These are phyloP conservation scores for Calamus simplicifolius DNA, from an alignment of 176 grass and related monocot genomes.

Conservation along the genomic window DNA sequence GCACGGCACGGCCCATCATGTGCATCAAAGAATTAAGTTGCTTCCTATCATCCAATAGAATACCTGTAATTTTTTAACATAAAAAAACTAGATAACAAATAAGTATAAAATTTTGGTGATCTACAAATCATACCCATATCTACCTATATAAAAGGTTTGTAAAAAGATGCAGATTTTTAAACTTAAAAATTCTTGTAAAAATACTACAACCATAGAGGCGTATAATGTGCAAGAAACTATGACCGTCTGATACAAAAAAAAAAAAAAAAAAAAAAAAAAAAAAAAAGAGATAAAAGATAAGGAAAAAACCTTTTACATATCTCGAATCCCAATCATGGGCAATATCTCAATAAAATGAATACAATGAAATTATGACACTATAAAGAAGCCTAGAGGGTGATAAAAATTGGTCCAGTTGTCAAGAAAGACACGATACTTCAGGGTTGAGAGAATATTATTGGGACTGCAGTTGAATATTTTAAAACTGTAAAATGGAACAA, in stretches of 20 bases:
- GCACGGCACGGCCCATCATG: too few relatives aligned
- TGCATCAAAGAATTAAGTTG: constrained; percentile 89
- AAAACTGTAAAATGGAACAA: constrained; percentile 41
- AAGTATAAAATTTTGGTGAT: neutral
- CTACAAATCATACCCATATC: constrained; percentile 49
- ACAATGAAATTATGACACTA: constrained; percentile 75
- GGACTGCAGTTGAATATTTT: constrained; percentile 87
- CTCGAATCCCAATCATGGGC: constrained; percentile 96
- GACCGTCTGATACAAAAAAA: neutral
- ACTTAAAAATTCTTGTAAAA: constrained; percentile 83
- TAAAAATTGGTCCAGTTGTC: constrained; percentile 72
- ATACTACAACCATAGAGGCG: constrained; percentile 38
- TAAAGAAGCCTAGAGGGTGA: constrained; percentile 78
- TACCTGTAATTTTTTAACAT: constrained; percentile 30
- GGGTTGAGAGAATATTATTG: constrained; percentile 82
- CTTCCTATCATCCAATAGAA: constrained; percentile 86
- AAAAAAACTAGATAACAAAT: neutral
- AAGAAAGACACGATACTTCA: constrained; percentile 83
- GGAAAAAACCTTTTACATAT: neutral
- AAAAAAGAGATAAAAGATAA: neutral
- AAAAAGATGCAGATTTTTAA: constrained; percentile 58
- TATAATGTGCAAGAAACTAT: neutral
- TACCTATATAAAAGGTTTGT: constrained; percentile 54
- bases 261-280: neutral
- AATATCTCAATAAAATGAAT: constrained; percentile 97